Percentiles rank a stretch among this genome's conserved stretches.
These are phyloP conservation scores for Cyberlindnera maritima DNA, from an alignment of 805 yeast genomes.

Conservation along the genomic window DNA sequence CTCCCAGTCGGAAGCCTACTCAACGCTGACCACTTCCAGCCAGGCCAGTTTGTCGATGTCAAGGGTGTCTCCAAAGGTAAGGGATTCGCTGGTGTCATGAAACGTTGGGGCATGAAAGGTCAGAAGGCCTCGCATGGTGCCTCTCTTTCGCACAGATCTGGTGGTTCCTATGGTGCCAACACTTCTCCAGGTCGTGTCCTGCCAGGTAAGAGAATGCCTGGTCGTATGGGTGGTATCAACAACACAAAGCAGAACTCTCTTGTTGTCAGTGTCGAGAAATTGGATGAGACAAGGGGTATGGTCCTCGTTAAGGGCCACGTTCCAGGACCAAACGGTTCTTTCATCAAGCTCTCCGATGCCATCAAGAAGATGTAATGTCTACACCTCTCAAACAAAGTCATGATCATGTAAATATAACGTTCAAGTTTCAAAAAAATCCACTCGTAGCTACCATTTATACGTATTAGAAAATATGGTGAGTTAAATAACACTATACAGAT, in stretches of 20 bases:
- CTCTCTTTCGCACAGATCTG: slow-evolving; percentile 87
- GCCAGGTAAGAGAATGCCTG: slow-evolving; percentile 98
- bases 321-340: slow-evolving; percentile 82
- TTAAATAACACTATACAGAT: background rate
- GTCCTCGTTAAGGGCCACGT: slow-evolving; percentile 85
- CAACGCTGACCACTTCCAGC: slow-evolving; percentile 77
- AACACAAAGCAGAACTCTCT: slow-evolving; percentile 74
- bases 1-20: slow-evolving; percentile 76
- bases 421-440: background rate
- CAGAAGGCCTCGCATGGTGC: slow-evolving; percentile 94
- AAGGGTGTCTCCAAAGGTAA: slow-evolving; percentile 84
- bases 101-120: slow-evolving; percentile 87
- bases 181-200: slow-evolving; percentile 94
- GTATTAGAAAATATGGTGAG: background rate
- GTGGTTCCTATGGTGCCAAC: slow-evolving; percentile 96
- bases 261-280: slow-evolving; percentile 56
- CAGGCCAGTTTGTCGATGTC: slow-evolving; percentile 83
- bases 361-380: slow-evolving; percentile 39
- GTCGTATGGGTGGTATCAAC: slow-evolving; percentile 83
- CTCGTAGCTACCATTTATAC: background rate
- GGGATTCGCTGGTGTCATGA: slow-evolving; percentile 98
- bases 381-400: background rate
- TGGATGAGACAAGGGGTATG: slow-evolving; percentile 75
- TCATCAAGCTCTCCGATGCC: slow-evolving; percentile 77
- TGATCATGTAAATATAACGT: slow-evolving; percentile 13